phyloP scores from a whole-genome alignment of 441 rosid genomes.

The Pelargonium australe region DNA sequence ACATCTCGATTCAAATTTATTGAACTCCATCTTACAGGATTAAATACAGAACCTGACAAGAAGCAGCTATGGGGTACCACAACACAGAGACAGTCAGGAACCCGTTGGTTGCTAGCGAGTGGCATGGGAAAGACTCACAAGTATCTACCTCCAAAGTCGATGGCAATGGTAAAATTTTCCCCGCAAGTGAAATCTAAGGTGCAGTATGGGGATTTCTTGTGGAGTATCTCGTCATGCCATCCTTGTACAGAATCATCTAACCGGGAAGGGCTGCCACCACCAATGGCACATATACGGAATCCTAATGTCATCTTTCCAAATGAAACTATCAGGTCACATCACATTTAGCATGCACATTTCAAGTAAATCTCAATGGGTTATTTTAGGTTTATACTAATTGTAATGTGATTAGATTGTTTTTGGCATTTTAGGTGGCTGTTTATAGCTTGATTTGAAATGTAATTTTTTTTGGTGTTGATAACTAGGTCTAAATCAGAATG shows the following conservation, averaged over 20 bases:
- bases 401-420: too few relatives aligned
- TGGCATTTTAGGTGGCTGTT: too few relatives aligned
- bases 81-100: constrained; percentile 51
- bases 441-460: too few relatives aligned
- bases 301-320: constrained; percentile 40
- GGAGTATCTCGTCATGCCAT: constrained; percentile 51
- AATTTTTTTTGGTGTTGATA: too few relatives aligned
- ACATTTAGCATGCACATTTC: constrained; percentile 10
- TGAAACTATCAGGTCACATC: constrained; percentile 16
- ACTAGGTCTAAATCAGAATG: too few relatives aligned
- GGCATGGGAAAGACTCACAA: constrained; percentile 40
- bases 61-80: constrained; percentile 42
- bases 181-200: constrained; percentile 23
- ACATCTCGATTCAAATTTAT: constrained; percentile 38
- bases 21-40: constrained; percentile 51
- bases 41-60: constrained; percentile 36
- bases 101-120: constrained; percentile 59
- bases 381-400: neutral
- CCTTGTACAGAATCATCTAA: constrained; percentile 22
- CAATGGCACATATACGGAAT: constrained; percentile 39
- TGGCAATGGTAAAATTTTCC: constrained; percentile 34
- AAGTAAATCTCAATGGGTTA: neutral
- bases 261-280: constrained; percentile 24
- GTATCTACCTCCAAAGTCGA: constrained; percentile 35
- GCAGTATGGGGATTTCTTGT: constrained; percentile 31